These are phyloP conservation scores for Tuber microsphaerosporum DNA, from an alignment of 495 filamentous ascomycete species.

Conservation along the genomic window DNA sequence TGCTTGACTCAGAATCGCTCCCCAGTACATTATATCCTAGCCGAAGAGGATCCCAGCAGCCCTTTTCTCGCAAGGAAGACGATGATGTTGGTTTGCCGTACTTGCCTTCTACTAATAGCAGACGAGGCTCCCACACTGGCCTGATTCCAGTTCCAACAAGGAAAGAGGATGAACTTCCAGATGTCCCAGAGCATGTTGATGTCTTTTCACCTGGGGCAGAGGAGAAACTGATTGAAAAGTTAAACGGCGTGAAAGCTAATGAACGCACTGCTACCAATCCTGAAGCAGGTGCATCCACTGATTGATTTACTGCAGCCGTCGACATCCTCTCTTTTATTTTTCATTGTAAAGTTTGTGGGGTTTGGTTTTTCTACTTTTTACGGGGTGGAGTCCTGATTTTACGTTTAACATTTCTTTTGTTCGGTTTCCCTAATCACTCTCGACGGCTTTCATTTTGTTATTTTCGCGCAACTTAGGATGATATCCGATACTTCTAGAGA, in stretches of 20 bases:
- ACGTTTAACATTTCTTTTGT: neutral
- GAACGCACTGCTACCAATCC: slow-evolving; percentile 16
- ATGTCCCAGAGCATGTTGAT: slow-evolving; percentile 30
- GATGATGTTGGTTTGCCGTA: slow-evolving; percentile 27
- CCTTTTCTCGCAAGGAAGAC: slow-evolving; percentile 15
- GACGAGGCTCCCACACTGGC: slow-evolving; percentile 29
- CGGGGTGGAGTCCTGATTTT: neutral
- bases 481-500: slow-evolving; percentile 31
- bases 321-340: slow-evolving; percentile 1
- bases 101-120: slow-evolving; percentile 22
- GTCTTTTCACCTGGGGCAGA: slow-evolving; percentile 23
- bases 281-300: slow-evolving; percentile 13
- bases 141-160: slow-evolving; percentile 18
- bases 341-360: slow-evolving; percentile 8
- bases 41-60: slow-evolving; percentile 29
- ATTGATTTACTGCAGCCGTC: slow-evolving; percentile 16
- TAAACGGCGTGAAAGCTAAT: slow-evolving; percentile 31
- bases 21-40: slow-evolving; percentile 21
- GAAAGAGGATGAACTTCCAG: slow-evolving; percentile 30
- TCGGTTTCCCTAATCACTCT: neutral
- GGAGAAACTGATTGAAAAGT: slow-evolving; percentile 30
- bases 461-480: slow-evolving; percentile 25
- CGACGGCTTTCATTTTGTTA: slow-evolving; percentile 18
- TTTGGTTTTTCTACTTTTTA: slow-evolving; percentile 26
- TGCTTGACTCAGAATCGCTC: slow-evolving; percentile 28